A percentile compares a stretch with the other conserved stretches of the same genome.
Conservation (phyloP, 441 rosid species). For the Theobroma grandiflorum region DNA sequence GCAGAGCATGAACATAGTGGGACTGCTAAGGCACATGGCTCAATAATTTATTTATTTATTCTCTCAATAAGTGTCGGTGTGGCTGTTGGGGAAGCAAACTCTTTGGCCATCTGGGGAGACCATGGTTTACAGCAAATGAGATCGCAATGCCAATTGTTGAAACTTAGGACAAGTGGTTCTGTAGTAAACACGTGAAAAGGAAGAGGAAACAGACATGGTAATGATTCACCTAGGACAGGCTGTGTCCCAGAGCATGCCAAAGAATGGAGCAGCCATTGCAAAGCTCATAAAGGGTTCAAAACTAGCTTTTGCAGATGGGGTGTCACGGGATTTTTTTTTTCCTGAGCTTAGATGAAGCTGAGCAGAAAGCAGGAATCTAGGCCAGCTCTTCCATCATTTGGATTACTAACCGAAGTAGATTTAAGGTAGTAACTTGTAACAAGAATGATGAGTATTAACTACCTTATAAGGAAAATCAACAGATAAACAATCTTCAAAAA, state of each 20-base stretch:
- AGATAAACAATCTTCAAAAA: not conserved
- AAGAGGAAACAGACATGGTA: too few species aligned
- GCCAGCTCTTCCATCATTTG: not conserved
- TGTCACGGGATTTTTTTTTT: not conserved
- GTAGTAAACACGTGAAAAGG: too few species aligned
- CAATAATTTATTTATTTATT: not conserved
- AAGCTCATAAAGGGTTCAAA: not conserved
- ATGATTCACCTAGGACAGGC: too few species aligned
- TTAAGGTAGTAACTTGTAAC: not conserved
- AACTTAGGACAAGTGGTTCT: too few species aligned
- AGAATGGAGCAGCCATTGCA: not conserved
- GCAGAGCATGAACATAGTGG: not conserved
- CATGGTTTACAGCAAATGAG: too few species aligned
- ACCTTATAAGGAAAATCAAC: not conserved
- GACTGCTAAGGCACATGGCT: not conserved
- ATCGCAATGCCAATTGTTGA: too few species aligned
- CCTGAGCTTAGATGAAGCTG: not conserved
- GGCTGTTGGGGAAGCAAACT: not conserved
- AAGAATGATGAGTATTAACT: not conserved
- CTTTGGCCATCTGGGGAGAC: not conserved
- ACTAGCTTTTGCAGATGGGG: not conserved
- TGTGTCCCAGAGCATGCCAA: too few species aligned
- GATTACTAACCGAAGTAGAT: too few species aligned
- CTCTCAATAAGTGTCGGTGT: not conserved
- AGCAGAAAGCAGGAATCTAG: not conserved